A percentile compares a stretch with the other conserved stretches of the same genome.
Evolutionary conservation across 2,329 filamentous ascomycete genomes (phyloP).

Genomic region (Cladorrhinum sp.): DNA sequence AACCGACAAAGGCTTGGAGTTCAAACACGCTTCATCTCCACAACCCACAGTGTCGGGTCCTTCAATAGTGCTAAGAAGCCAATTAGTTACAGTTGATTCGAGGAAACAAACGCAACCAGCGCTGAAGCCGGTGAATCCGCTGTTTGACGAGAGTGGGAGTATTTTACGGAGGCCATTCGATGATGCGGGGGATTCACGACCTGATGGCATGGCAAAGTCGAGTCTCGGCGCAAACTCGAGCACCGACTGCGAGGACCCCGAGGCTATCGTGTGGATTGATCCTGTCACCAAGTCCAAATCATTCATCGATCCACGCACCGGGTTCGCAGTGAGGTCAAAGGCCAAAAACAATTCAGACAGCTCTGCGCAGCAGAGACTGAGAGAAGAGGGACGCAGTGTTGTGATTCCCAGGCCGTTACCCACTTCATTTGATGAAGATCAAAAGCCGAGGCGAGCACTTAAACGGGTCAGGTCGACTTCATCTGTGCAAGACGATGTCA

Average conservation of each 20-base stretch:
- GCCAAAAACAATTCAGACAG: constrained; percentile 43
- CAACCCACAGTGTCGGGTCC: background rate
- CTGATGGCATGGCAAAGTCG: background rate
- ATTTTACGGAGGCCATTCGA: constrained; percentile 46
- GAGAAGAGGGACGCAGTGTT: background rate
- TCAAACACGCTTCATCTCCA: constrained; percentile 20
- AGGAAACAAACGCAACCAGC: background rate
- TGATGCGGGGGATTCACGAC: constrained; percentile 26
- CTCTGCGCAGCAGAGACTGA: constrained; percentile 37
- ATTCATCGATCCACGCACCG: constrained; percentile 55
- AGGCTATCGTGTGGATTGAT: constrained; percentile 56
- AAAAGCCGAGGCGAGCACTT: background rate
- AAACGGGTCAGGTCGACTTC: background rate
- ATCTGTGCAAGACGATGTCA: constrained; percentile 56
- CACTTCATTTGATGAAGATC: background rate
- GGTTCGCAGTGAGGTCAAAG: constrained; percentile 37
- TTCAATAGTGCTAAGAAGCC: background rate
- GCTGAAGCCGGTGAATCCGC: constrained; percentile 18
- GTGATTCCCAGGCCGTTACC: background rate
- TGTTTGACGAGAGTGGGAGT: constrained; percentile 42
- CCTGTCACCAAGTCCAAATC: constrained; percentile 53
- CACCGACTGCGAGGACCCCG: background rate
- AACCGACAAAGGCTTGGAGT: constrained; percentile 23
- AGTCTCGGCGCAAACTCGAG: background rate
- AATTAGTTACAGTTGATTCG: background rate